A percentile compares a stretch with the other conserved stretches of the same genome.
phyloP scores from a whole-genome alignment of 805 yeast species.

The Wickerhamomyces silvicola region DNA sequence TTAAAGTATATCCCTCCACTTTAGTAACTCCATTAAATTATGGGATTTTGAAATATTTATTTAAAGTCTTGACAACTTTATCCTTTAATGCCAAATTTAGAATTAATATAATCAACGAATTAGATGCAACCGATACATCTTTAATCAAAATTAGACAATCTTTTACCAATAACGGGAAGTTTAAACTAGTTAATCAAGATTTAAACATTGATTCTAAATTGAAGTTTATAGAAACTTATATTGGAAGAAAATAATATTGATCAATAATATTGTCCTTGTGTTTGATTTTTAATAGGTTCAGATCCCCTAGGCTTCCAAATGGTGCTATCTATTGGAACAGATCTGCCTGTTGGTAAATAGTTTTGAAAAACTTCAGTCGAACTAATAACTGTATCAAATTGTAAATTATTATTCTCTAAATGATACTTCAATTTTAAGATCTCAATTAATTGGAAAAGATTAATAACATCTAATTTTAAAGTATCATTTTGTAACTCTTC shows the following conservation, averaged over 20 bases:
- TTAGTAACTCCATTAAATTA: conserved; percentile 27
- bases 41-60: conserved; percentile 11
- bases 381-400: conserved; percentile 14
- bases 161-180: conserved; percentile 39
- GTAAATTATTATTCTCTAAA: conserved; percentile 32
- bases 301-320: conserved; percentile 18
- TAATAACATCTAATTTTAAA: conserved; percentile 28
- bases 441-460: conserved; percentile 35
- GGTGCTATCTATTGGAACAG: conserved; percentile 15
- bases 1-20: conserved; percentile 24
- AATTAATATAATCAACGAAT: conserved; percentile 16
- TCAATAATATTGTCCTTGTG: neutral
- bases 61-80: conserved; percentile 16
- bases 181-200: conserved; percentile 40
- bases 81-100: conserved; percentile 20
- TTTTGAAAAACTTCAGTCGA: conserved; percentile 11
- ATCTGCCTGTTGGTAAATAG: conserved; percentile 19
- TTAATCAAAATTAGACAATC: conserved; percentile 23
- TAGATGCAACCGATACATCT: conserved; percentile 16
- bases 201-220: conserved; percentile 38
- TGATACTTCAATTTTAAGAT: conserved; percentile 34
- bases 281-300: neutral
- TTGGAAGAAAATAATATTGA: conserved; percentile 12
- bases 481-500: conserved; percentile 4
- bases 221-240: conserved; percentile 33